Conservation (phyloP, 768 basidiomycete genomes). For the Auricularia auricula-judae region DNA sequence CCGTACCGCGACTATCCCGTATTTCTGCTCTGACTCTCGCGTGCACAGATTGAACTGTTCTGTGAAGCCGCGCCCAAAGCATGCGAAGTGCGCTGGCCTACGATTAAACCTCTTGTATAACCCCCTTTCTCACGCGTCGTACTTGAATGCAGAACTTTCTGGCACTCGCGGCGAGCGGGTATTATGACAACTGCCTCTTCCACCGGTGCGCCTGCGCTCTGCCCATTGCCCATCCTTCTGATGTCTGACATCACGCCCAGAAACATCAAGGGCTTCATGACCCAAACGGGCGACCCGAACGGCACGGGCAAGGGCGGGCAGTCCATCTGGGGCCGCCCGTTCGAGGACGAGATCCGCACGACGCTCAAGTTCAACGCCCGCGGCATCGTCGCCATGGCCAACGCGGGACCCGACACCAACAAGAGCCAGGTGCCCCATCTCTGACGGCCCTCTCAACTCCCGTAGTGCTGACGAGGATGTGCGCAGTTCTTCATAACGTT, state of each 20-base stretch:
- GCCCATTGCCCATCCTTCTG: background rate
- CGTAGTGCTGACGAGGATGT: slow-evolving; percentile 12
- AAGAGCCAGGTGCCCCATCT: slow-evolving; percentile 36
- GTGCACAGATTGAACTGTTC: slow-evolving; percentile 79
- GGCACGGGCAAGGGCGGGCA: slow-evolving; percentile 94
- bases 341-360: slow-evolving; percentile 83
- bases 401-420: slow-evolving; percentile 88
- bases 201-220: slow-evolving; percentile 36
- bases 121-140: background rate
- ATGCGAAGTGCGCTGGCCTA: slow-evolving; percentile 55
- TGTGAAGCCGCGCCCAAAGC: slow-evolving; percentile 94
- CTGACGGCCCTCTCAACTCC: slow-evolving; percentile 21
- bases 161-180: slow-evolving; percentile 82
- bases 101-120: background rate
- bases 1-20: background rate
- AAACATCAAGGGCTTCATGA: slow-evolving; percentile 94
- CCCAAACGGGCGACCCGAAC: slow-evolving; percentile 83
- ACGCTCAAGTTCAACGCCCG: slow-evolving; percentile 97
- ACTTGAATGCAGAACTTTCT: slow-evolving; percentile 71
- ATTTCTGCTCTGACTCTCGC: background rate
- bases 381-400: slow-evolving; percentile 96
- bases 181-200: slow-evolving; percentile 76
- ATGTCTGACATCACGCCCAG: slow-evolving; percentile 18
- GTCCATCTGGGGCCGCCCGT: slow-evolving; percentile 90
- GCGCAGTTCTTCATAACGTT: slow-evolving; percentile 81